These are phyloP conservation scores for Verticillium dahliae DNA, from an alignment of 2,329 filamentous ascomycete genomes.

Conservation along the genomic window DNA sequence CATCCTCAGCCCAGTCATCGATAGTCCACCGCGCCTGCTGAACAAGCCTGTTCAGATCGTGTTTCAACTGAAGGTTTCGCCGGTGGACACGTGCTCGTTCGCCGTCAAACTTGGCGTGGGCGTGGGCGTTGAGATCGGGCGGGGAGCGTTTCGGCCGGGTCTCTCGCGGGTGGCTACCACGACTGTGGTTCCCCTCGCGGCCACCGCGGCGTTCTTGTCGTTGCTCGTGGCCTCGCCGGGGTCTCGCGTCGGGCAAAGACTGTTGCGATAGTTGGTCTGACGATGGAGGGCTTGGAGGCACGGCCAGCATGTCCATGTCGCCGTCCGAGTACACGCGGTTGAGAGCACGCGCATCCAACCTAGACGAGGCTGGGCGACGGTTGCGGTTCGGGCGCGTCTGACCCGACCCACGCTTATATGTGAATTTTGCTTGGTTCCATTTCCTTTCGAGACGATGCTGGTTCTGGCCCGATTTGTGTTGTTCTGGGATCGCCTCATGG, in stretches of 20 bases:
- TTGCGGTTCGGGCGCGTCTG: background rate
- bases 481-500: background rate
- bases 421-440: background rate
- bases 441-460: background rate
- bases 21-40: background rate
- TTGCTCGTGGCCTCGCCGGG: background rate
- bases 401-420: background rate
- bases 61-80: background rate
- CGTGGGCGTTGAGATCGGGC: background rate
- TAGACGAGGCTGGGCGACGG: background rate
- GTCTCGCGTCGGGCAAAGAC: background rate
- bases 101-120: background rate
- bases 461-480: background rate
- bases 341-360: background rate
- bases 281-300: background rate
- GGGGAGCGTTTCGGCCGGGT: background rate
- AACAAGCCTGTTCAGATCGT: background rate
- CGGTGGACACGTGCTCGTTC: background rate
- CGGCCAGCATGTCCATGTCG: slow-evolving; percentile 2
- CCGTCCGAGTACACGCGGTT: background rate
- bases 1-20: background rate
- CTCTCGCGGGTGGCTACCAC: background rate
- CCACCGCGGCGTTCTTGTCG: background rate
- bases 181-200: background rate
- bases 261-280: background rate